phyloP scores from a whole-genome alignment of 371 early-diverging fungal species.

The Nematocida sp. region DNA sequence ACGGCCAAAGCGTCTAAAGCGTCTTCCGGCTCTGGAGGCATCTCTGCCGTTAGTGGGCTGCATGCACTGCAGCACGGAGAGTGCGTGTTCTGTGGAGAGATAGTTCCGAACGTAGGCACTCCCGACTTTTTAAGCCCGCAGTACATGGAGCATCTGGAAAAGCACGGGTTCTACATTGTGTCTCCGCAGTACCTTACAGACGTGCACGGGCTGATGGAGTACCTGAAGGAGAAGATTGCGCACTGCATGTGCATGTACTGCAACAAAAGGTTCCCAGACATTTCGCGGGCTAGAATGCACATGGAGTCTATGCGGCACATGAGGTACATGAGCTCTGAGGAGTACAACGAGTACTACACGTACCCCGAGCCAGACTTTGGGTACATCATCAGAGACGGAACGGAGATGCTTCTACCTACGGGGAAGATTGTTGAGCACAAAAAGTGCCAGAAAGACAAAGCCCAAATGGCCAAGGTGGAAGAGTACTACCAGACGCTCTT shows the following conservation, averaged over 20 bases:
- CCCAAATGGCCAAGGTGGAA: slow-evolving; percentile 32
- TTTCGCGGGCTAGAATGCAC: slow-evolving; percentile 14
- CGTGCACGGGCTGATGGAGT: slow-evolving; percentile 9
- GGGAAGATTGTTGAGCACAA: slow-evolving; percentile 38
- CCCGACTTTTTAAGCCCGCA: not conserved
- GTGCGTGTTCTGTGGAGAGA: slow-evolving; percentile 31
- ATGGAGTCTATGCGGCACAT: slow-evolving; percentile 31
- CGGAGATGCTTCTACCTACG: slow-evolving; percentile 35
- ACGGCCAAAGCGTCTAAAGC: no score
- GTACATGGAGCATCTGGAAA: slow-evolving; percentile 36
- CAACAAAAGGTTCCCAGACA: slow-evolving; percentile 34
- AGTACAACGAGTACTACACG: slow-evolving; percentile 30
- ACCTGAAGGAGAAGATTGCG: slow-evolving; percentile 16
- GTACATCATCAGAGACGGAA: slow-evolving; percentile 31
- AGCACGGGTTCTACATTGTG: slow-evolving; percentile 41
- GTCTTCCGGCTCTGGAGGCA: not conserved
- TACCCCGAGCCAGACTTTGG: slow-evolving; percentile 31
- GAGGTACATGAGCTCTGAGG: slow-evolving; percentile 43
- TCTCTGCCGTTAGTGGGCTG: no score
- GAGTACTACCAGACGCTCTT: slow-evolving; percentile 33
- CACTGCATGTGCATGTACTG: slow-evolving; percentile 42
- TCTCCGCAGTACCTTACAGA: slow-evolving; percentile 24
- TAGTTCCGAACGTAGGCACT: not conserved
- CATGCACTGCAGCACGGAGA: slow-evolving; percentile 11
- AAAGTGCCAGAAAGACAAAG: slow-evolving; percentile 39